Evolutionary conservation across 2,329 filamentous ascomycete genomes (phyloP), one percentile per base, ranked within the genome.

Genomic region (Colletotrichum brevisporum): DNA sequence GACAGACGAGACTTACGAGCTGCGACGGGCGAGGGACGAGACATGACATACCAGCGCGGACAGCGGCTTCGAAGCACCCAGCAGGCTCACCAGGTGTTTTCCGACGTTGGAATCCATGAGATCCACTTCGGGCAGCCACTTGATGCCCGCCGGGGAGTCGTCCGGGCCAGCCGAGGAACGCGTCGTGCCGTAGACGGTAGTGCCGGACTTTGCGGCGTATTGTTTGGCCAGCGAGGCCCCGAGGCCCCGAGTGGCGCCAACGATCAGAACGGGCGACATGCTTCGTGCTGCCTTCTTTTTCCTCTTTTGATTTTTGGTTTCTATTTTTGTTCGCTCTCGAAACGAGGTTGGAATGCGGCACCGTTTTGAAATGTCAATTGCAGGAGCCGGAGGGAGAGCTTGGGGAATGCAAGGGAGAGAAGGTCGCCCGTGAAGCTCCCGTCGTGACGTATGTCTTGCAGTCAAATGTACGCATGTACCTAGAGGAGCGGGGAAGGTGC

Each of bases 221-320:
- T 84, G 79, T 71, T 87, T 86, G 36, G 84, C 83, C 31, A 93
- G 82, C 18, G 88, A 86, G 56, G 87, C 87, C 4, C 91, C 91
- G 4, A 93, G 84, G 61, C 91, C 91, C 50, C 91, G 85, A 1
- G 90, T 93, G 3, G 89, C 91, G 55, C 91, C 91, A 31, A 94
- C 83, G 31, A 94, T 84, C 2, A 93, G 84, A 41, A 91, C 80
- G 43, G 82, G 84, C 18, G 81, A 72, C 83, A 86, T 86, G 50
- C 31, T 76, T 58, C 21, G 21, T 43, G 41, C 41, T 24, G 31
- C n/a, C 16, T 8, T 21, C n/a, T 56, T 43, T 41, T 16, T 16
- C 31, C 27, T 31, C 16, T 39, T n/a, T 5, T 27, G 12, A n/a
- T 36, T 45, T 36, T 13, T 12, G 10, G 24, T 45, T 54, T 60